phyloP scores from a whole-genome alignment of 176 grass and related monocot species.

The Eleusine coracana region DNA sequence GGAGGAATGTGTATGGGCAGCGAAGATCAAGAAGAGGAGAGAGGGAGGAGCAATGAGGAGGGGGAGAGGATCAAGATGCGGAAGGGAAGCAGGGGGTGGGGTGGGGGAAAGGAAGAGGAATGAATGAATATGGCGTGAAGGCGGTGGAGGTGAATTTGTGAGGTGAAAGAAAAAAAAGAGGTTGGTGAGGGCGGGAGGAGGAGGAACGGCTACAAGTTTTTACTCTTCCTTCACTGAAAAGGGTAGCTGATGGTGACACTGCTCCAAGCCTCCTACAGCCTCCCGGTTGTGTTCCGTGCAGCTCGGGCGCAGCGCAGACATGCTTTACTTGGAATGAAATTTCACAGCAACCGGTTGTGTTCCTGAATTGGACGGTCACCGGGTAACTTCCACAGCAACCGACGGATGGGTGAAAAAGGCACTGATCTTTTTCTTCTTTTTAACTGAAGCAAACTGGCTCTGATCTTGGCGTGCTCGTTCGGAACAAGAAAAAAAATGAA shows the following conservation, averaged over 20 bases:
- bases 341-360: too few relatives aligned
- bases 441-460: neutral
- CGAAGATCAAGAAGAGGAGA: neutral
- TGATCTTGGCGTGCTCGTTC: neutral
- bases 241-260: neutral
- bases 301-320: slow-evolving; percentile 5
- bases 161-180: slow-evolving; percentile 12
- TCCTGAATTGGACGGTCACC: neutral
- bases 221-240: neutral
- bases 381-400: neutral
- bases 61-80: slow-evolving; percentile 22
- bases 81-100: neutral
- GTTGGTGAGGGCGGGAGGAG: slow-evolving; percentile 51
- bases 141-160: neutral
- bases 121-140: slow-evolving; percentile 20
- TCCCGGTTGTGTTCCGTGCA: neutral
- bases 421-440: neutral
- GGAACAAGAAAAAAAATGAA: neutral
- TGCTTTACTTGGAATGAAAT: slow-evolving; percentile 8
- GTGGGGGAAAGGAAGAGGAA: neutral
- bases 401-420: neutral
- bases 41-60: neutral
- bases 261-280: neutral
- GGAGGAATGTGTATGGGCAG: slow-evolving; percentile 7
- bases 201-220: slow-evolving; percentile 24